phyloP scores from a whole-genome alignment of 2,329 filamentous ascomycete species.

The Diaporthe batatas region DNA sequence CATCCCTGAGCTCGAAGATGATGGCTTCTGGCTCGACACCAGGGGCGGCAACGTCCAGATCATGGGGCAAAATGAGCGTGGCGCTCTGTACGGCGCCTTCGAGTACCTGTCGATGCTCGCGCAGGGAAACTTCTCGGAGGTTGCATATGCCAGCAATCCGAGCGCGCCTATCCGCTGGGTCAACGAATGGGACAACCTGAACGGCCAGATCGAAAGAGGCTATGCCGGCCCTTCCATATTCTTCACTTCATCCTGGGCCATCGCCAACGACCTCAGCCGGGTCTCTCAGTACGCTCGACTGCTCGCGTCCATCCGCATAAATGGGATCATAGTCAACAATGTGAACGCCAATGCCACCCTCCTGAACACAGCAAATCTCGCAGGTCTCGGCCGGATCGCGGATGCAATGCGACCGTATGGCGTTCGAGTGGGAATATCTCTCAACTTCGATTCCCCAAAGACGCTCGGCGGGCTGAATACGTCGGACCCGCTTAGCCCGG shows the following conservation, averaged over 20 bases:
- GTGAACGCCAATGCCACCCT: slow-evolving; percentile 76
- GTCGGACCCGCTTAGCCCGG: slow-evolving; percentile 73
- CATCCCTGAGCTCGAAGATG: slow-evolving; percentile 59
- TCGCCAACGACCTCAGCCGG: slow-evolving; percentile 68
- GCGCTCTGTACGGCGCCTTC: slow-evolving; percentile 77
- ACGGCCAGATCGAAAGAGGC: slow-evolving; percentile 76
- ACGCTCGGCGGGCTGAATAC: slow-evolving; percentile 62
- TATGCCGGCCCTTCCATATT: slow-evolving; percentile 78
- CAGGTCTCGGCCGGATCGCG: slow-evolving; percentile 72
- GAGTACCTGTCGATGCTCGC: slow-evolving; percentile 76
- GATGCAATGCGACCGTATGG: slow-evolving; percentile 77
- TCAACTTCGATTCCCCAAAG: slow-evolving; percentile 77
- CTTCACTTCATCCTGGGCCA: slow-evolving; percentile 66
- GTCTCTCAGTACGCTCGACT: slow-evolving; percentile 74
- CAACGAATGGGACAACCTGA: slow-evolving; percentile 81
- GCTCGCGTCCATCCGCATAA: slow-evolving; percentile 75
- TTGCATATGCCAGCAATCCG: slow-evolving; percentile 66
- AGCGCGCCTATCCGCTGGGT: slow-evolving; percentile 75
- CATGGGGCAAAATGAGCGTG: slow-evolving; percentile 74
- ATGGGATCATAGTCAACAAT: slow-evolving; percentile 78
- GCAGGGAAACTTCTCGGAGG: slow-evolving; percentile 66
- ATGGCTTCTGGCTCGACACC: slow-evolving; percentile 73
- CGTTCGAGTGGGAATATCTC: slow-evolving; percentile 73
- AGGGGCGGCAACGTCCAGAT: slow-evolving; percentile 65
- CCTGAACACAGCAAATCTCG: slow-evolving; percentile 68